Conservation (phyloP, 805 yeast genomes). For the Suhomyces canberraensis region DNA sequence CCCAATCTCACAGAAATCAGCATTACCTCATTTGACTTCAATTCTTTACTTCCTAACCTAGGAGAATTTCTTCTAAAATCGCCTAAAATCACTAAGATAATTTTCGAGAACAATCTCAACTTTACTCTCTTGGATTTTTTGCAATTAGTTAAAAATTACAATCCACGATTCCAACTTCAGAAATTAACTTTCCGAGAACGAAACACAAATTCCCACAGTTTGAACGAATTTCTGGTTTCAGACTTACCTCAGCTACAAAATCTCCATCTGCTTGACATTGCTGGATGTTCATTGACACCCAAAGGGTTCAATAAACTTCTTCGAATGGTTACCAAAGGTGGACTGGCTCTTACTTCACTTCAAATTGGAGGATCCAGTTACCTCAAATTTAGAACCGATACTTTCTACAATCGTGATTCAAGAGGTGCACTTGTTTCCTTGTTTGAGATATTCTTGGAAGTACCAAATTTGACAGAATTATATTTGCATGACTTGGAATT, state of each 20-base stretch:
- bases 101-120: slow-evolving; percentile 33
- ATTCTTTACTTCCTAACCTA: slow-evolving; percentile 20
- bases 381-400: slow-evolving; percentile 13
- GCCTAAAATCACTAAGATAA: slow-evolving; percentile 17
- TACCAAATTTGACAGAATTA: slow-evolving; percentile 20
- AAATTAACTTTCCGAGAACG: slow-evolving; percentile 31
- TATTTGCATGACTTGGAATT: slow-evolving; percentile 34
- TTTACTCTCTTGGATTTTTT: slow-evolving; percentile 26
- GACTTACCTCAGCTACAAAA: slow-evolving; percentile 23
- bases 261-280: slow-evolving; percentile 29
- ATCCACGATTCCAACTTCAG: slow-evolving; percentile 23
- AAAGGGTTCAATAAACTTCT: slow-evolving; percentile 12
- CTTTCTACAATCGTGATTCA: slow-evolving; percentile 2
- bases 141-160: slow-evolving; percentile 25
- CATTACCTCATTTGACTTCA: slow-evolving; percentile 32
- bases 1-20: slow-evolving; percentile 24
- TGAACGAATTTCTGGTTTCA: slow-evolving; percentile 22
- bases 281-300: slow-evolving; percentile 11
- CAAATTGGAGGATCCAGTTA: slow-evolving; percentile 12
- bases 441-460: slow-evolving; percentile 15
- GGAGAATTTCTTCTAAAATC: slow-evolving; percentile 24
- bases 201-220: slow-evolving; percentile 17
- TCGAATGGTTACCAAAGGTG: slow-evolving; percentile 4
- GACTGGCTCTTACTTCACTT: not conserved
- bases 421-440: slow-evolving; percentile 9